phyloP scores from a whole-genome alignment of 2,329 filamentous ascomycete genomes.

The Exophiala phaeomuriformis region DNA sequence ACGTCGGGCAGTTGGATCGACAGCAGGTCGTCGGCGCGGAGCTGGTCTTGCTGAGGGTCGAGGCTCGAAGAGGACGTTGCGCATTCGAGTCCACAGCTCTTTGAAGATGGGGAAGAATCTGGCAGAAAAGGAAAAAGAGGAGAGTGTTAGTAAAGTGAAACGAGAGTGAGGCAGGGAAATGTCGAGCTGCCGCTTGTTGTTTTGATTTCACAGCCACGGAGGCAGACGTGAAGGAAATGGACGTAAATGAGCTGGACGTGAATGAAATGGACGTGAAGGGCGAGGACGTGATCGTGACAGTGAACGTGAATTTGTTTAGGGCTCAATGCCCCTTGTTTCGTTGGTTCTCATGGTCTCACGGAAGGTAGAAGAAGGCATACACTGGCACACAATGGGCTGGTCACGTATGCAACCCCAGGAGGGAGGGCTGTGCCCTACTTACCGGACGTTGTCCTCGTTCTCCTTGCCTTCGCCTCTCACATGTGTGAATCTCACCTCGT shows the following conservation, averaged over 20 bases:
- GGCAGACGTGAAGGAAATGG: too few relatives aligned
- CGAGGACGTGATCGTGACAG: too few relatives aligned
- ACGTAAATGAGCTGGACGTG: too few relatives aligned
- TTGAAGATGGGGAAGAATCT: constrained; percentile 18
- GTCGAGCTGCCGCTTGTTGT: too few relatives aligned
- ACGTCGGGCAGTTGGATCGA: not conserved
- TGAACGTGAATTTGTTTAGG: too few relatives aligned
- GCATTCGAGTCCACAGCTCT: constrained; percentile 20
- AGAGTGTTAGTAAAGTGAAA: too few relatives aligned
- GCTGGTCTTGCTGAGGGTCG: not conserved
- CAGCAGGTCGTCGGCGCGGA: not conserved
- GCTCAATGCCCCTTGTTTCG: not conserved
- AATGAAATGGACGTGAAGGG: too few relatives aligned
- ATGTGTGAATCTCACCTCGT: constrained; percentile 17
- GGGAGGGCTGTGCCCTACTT: not conserved
- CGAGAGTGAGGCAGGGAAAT: too few relatives aligned
- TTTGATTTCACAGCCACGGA: too few relatives aligned
- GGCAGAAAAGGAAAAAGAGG: not conserved
- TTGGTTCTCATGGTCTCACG: not conserved
- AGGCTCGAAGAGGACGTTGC: constrained; percentile 16
- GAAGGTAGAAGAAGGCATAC: too few relatives aligned
- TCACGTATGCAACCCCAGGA: too few relatives aligned
- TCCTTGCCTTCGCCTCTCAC: constrained; percentile 2
- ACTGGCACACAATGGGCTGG: too few relatives aligned
- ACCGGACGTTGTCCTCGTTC: constrained; percentile 4